phyloP scores from a whole-genome alignment of 1,284 basidiomycete species.

The Wallemia ichthyophaga region DNA sequence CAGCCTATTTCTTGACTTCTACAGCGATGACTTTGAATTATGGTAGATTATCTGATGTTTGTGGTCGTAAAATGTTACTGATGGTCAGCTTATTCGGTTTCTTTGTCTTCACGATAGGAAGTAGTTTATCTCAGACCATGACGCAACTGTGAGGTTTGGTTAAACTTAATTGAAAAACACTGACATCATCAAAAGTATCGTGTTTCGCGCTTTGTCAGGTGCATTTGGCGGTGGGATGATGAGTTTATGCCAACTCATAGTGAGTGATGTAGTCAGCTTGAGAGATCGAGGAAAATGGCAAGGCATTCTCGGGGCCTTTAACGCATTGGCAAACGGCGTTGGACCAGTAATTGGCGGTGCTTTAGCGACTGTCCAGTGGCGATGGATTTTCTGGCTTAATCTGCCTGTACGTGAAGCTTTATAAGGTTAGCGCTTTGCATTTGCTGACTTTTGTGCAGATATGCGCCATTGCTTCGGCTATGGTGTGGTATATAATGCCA shows the following conservation, averaged over 20 bases:
- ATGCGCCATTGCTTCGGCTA: conserved; percentile 6
- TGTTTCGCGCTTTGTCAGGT: neutral
- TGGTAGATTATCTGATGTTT: neutral
- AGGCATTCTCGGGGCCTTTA: conserved; percentile 8
- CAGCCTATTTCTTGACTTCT: neutral
- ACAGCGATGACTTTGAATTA: neutral
- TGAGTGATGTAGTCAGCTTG: conserved; percentile 8
- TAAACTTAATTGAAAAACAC: neutral
- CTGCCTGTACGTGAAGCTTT: conserved; percentile 3
- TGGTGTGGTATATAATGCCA: conserved; percentile 8
- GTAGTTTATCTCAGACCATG: neutral
- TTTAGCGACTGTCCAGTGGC: conserved; percentile 6
- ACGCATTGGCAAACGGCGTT: conserved; percentile 8
- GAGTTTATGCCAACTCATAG: conserved; percentile 7
- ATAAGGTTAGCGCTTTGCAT: too few species aligned
- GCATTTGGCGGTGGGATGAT: conserved; percentile 9
- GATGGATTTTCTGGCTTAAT: conserved; percentile 9
- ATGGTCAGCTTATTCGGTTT: neutral
- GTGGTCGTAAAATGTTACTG: neutral
- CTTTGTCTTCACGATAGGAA: neutral
- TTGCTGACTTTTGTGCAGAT: neutral
- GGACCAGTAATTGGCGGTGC: conserved; percentile 9
- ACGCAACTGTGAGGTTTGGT: neutral
- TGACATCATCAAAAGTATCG: too few species aligned
- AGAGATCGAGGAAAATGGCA: neutral